A percentile compares a stretch with the other conserved stretches of the same genome.
These are phyloP conservation scores for Sclerotinia subarctica DNA, from an alignment of 2,329 filamentous ascomycete species.

Conservation along the genomic window DNA sequence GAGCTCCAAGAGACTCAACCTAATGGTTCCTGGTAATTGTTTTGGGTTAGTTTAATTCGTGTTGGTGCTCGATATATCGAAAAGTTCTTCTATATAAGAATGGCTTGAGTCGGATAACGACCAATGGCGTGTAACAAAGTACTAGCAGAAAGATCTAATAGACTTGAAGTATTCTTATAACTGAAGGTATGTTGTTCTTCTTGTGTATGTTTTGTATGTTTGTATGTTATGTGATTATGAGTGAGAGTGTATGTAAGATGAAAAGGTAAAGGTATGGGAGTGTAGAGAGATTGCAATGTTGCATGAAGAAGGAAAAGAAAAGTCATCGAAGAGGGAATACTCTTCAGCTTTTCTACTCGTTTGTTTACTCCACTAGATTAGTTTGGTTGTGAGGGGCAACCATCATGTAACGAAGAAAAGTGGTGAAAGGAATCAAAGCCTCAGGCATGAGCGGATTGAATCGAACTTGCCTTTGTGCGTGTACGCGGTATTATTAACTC, in stretches of 20 bases:
- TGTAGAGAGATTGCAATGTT: slow-evolving; percentile 33
- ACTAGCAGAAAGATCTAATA: slow-evolving; percentile 49
- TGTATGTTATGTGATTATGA: slow-evolving; percentile 18
- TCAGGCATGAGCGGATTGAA: neutral
- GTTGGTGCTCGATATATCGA: slow-evolving; percentile 50
- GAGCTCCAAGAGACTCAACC: slow-evolving; percentile 59
- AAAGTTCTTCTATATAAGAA: slow-evolving; percentile 44
- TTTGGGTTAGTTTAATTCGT: slow-evolving; percentile 47
- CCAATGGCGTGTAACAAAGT: slow-evolving; percentile 43
- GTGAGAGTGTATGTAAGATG: slow-evolving; percentile 36
- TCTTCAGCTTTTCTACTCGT: slow-evolving; percentile 19
- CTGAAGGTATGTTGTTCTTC: slow-evolving; percentile 30
- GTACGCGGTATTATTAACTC: neutral
- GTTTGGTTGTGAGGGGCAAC: slow-evolving; percentile 21
- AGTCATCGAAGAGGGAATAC: neutral
- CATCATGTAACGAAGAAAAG: neutral
- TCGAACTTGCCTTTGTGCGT: no score
- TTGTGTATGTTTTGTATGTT: slow-evolving; percentile 25
- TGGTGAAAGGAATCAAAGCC: neutral
- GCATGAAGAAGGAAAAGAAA: slow-evolving; percentile 34
- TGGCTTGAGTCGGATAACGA: slow-evolving; percentile 47
- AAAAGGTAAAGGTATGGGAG: slow-evolving; percentile 35
- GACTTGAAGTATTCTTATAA: slow-evolving; percentile 35
- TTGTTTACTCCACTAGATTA: slow-evolving; percentile 21
- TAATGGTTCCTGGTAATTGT: slow-evolving; percentile 53